Percentiles rank a stretch among this genome's conserved stretches.
Conservation (phyloP, 257 asterid species). For the Avicennia marina region DNA sequence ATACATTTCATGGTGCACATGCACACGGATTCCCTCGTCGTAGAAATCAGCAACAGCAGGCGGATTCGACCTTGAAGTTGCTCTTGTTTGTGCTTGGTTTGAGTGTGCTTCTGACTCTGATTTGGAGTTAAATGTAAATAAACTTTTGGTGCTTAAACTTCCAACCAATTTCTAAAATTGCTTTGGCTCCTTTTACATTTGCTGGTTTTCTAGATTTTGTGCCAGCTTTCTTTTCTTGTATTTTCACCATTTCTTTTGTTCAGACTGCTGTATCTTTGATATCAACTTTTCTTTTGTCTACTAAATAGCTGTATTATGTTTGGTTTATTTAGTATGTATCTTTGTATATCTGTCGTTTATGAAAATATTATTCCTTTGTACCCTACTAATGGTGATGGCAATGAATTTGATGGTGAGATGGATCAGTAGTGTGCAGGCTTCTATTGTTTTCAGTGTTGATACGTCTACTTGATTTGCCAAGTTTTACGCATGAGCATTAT, state of each 20-base stretch:
- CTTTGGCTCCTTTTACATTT: neutral
- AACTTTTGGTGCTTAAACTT: slow-evolving; percentile 2
- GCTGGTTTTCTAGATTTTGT: neutral
- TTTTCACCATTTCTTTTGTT: slow-evolving; percentile 1
- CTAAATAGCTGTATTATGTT: slow-evolving; percentile 2
- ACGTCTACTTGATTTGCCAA: neutral
- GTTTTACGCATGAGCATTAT: neutral
- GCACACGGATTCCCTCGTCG: slow-evolving; percentile 34
- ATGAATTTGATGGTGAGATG: neutral
- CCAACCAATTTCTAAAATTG: neutral
- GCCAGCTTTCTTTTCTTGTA: slow-evolving; percentile 1
- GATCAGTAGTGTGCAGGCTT: neutral
- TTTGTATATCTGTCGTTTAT: neutral
- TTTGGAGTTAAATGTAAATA: slow-evolving; percentile 30
- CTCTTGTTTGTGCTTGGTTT: slow-evolving; percentile 34
- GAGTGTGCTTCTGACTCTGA: slow-evolving; percentile 37
- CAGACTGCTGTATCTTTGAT: neutral
- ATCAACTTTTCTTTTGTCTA: neutral
- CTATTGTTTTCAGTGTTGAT: neutral
- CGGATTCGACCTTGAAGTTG: slow-evolving; percentile 33
- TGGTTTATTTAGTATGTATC: neutral
- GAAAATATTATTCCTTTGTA: neutral
- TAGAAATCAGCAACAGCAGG: slow-evolving; percentile 40
- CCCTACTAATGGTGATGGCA: slow-evolving; percentile 9
- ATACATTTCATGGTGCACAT: slow-evolving; percentile 39